A percentile compares a stretch with the other conserved stretches of the same genome.
phyloP scores from a whole-genome alignment of 768 basidiomycete species.

The Phaffia tasmanica region DNA sequence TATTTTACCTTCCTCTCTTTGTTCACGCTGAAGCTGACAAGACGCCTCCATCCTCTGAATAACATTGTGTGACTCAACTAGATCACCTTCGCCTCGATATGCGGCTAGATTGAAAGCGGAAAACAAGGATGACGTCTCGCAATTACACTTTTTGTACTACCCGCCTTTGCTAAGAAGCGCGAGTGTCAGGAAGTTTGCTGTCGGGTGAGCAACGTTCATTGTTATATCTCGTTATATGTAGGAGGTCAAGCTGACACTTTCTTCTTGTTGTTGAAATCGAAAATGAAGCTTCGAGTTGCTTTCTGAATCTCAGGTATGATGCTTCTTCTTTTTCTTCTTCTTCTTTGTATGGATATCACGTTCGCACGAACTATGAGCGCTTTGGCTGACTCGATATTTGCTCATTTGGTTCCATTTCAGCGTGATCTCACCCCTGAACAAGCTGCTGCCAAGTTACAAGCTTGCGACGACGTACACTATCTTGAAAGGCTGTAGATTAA shows the following conservation, averaged over 20 bases:
- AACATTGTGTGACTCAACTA: background rate
- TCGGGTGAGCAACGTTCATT: conserved; percentile 50
- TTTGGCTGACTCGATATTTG: background rate
- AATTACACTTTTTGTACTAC: conserved; percentile 75
- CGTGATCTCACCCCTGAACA: conserved; percentile 82
- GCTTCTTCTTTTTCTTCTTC: background rate
- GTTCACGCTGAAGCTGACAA: too few species aligned
- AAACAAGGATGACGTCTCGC: conserved; percentile 41
- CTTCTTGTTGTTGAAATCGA: too few species aligned
- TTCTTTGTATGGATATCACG: background rate
- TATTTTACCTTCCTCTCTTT: background rate
- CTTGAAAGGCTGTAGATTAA: background rate
- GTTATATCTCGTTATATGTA: background rate
- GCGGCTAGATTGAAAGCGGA: background rate
- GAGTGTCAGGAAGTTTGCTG: conserved; percentile 74
- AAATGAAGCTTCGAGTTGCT: conserved; percentile 61
- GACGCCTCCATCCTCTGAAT: too few species aligned
- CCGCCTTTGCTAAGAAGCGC: conserved; percentile 75
- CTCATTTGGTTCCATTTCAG: conserved; percentile 26
- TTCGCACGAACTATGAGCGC: background rate
- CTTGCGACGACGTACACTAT: conserved; percentile 4
- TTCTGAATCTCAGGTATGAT: conserved; percentile 59
- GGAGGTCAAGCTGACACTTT: too few species aligned
- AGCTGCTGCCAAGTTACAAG: conserved; percentile 42
- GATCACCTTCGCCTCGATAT: conserved; percentile 1